Base-by-base conservation (phyloP, 2,329 filamentous ascomycete genomes). In the Ceratocystis diversiconidia region DNA sequence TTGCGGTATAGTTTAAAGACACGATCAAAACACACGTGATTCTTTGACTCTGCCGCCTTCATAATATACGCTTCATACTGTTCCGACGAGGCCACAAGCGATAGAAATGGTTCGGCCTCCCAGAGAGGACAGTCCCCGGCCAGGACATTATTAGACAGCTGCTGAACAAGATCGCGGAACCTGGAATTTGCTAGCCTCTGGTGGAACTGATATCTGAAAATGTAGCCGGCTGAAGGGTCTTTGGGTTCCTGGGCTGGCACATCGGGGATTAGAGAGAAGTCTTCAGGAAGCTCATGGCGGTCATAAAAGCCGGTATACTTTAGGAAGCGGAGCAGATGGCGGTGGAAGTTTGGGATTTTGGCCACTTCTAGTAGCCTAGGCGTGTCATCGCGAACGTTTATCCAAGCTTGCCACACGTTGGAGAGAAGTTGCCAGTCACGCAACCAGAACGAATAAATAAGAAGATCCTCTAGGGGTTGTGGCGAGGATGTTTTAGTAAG, bases 361-460 rank as follows among this genome's bases (percentile, higher is more conserved):
- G 57, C 59, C 12, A 66, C 41, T 36, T 68, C 66, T 6, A 28
- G 12, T 10, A 67, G 32, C 19, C n/a, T n/a, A 7, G 66, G 66
- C 5, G 63, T 65, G 25, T 67, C 66, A 6, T 25, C 15, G 19
- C 66, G 66, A 2, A 67, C 32, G 17, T 60, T 62, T 28, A 65
- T 62, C 66, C 66, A 67, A 6, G 63, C 44, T 30, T 67, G 63
- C 66, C 66, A 67, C 8, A 65, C 32, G 30, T 65, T 65, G 5
- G 48, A 46, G 17, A 67, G 52, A 22, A 67, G 63, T 36, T 57
- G 60, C 66, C 66, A 67, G 15, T 67, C 66, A 19, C 52, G 63
- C 5, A 67, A 25, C 66, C 66, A 67, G 17, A 67, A 65, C 22
- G 66, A 63, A 44, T 67, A 67, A 19, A 65, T 65, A 2, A 67